These are phyloP conservation scores for Trichomonascaceae sp. DNA, from an alignment of 1,139 yeast species.

Conservation along the genomic window DNA sequence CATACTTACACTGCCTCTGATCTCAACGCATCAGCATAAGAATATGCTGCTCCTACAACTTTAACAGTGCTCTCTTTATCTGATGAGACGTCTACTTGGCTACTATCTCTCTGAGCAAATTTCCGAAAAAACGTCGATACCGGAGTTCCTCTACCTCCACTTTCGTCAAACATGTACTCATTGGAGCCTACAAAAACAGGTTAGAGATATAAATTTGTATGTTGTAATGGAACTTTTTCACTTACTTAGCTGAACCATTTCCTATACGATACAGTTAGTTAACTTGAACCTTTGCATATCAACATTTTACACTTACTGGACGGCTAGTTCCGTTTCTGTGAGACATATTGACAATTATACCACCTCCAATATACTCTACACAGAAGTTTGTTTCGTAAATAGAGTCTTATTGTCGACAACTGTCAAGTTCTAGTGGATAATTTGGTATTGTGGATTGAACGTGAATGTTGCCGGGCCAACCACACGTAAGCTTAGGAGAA, in stretches of 20 bases:
- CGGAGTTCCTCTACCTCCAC: conserved; percentile 62
- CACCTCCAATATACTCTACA: neutral
- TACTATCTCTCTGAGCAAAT: conserved; percentile 32
- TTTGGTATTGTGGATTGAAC: neutral
- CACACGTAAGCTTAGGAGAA: neutral
- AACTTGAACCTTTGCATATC: neutral
- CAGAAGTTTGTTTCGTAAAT: neutral
- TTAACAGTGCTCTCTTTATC: conserved; percentile 17
- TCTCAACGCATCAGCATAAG: conserved; percentile 33
- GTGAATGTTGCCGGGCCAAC: neutral
- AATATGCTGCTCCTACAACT: conserved; percentile 40
- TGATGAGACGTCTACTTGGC: neutral
- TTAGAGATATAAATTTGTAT: neutral
- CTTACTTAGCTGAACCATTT: conserved; percentile 21
- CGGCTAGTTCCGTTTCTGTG: conserved; percentile 5
- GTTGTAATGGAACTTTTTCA: neutral
- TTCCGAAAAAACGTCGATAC: conserved; percentile 54
- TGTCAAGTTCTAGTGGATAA: neutral
- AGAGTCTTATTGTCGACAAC: neutral
- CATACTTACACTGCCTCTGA: conserved; percentile 16
- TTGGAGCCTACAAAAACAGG: conserved; percentile 32
- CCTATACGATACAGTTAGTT: conserved; percentile 11
- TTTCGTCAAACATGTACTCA: conserved; percentile 62
- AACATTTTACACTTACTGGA: conserved; percentile 1
- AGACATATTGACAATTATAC: conserved; percentile 3